phyloP scores from a whole-genome alignment of 1,139 yeast species.

The Candida sp. region DNA sequence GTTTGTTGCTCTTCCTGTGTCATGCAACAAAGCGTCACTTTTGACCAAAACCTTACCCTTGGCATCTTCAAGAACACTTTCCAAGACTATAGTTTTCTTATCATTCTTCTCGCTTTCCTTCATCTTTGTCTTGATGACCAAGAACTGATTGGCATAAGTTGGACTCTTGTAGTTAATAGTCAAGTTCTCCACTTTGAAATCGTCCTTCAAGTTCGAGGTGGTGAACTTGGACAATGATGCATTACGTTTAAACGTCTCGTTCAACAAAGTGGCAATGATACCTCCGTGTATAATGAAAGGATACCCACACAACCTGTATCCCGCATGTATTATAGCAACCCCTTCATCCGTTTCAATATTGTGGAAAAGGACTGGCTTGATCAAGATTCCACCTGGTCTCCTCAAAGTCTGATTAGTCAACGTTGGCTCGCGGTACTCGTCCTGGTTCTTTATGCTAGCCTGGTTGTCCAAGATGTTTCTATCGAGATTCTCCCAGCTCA shows the following conservation, averaged over 20 bases:
- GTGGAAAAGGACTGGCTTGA: conserved; percentile 74
- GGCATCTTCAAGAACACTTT: conserved; percentile 37
- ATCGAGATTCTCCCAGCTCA: conserved; percentile 67
- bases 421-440: conserved; percentile 33
- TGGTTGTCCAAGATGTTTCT: conserved; percentile 42
- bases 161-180: conserved; percentile 70
- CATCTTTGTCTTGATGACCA: conserved; percentile 61
- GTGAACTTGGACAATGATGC: conserved; percentile 46
- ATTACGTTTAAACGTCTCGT: conserved; percentile 70
- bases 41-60: conserved; percentile 41
- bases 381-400: conserved; percentile 78
- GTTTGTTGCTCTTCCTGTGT: conserved; percentile 42
- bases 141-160: conserved; percentile 79
- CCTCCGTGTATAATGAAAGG: conserved; percentile 95
- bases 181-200: conserved; percentile 53
- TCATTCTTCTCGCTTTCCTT: conserved; percentile 24
- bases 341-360: conserved; percentile 61
- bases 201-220: conserved; percentile 38
- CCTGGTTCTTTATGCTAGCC: conserved; percentile 25
- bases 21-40: conserved; percentile 39
- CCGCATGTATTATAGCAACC: conserved; percentile 75
- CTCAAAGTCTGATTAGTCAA: conserved; percentile 39
- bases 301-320: conserved; percentile 82
- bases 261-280: conserved; percentile 78
- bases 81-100: conserved; percentile 28